Base-by-base conservation (phyloP, 75 land plant genomes). In the Pinus albicaulis region DNA sequence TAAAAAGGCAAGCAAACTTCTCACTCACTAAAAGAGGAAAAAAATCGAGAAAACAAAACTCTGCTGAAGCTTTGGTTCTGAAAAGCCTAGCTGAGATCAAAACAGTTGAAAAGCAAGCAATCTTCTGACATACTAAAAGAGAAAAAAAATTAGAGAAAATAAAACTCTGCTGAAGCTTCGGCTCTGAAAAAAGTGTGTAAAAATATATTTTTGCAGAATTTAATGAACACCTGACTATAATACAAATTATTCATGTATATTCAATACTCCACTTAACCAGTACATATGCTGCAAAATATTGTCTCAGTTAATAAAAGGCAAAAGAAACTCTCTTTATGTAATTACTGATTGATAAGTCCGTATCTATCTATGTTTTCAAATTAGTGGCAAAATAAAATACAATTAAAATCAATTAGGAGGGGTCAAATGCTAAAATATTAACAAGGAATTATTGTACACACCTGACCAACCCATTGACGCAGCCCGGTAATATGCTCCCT, bases 401-500 rank as follows among this genome's bases (percentile, higher is more conserved):
- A 34, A 19, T 44, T 20, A 38, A 20, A 38, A 66, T 20, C 48
- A 38, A 38, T 38, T 66, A 13, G 38, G 22, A 66, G 13, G 48
- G 20, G 19, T 20, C 1, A 36, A 66, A 66, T 17, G 3, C 1
- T n/a, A 48, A 48, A 48, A 66, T 34, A 16, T 28, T 36, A 66
- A 66, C 48, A 38, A 36, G 23, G n/a, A 41, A 68, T 1, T 41
- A 68, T 68, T 22, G 3, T 41, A 57, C 78, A 57, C 55, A 94
- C 99, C 92, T 96, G 99, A n/a, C 96, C 99, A 80, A 93, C 91
- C 96, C 97, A 96, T 82, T 96, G 97, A 53, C 94, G 89, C 64
- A 96, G 88, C 75, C 99, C 86, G 22, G 24, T 59, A 53, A 98
- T 98, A 76, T 98, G 99, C 72, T 88, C 93, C 61, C 87, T 91